Conservation (phyloP, 2,329 filamentous ascomycete genomes). For the Nothomitra cinnamomea region DNA sequence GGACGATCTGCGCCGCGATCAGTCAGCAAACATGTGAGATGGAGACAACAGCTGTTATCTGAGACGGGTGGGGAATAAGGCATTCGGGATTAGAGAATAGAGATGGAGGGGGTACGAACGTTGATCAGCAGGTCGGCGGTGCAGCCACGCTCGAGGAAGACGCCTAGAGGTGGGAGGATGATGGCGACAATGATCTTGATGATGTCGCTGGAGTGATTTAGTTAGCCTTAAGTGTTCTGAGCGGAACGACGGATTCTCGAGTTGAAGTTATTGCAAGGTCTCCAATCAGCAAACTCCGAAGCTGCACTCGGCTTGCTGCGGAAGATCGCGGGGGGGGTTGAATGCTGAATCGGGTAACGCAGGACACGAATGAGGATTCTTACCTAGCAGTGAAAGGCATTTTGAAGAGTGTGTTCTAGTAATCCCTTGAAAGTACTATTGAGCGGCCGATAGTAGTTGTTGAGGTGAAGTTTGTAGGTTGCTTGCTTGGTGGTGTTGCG, state of each 20-base stretch:
- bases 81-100: too few relatives aligned
- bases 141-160: slow-evolving; percentile 24
- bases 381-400: slow-evolving; percentile 6
- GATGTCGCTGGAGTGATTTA: background rate
- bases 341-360: background rate
- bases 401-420: background rate
- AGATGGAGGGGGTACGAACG: background rate
- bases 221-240: background rate
- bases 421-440: background rate
- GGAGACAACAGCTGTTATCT: too few relatives aligned
- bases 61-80: too few relatives aligned
- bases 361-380: background rate
- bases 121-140: slow-evolving; percentile 25
- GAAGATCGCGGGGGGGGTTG: too few relatives aligned
- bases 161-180: slow-evolving; percentile 22
- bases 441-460: background rate
- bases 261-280: too few relatives aligned
- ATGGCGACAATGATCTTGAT: slow-evolving; percentile 4
- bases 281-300: background rate
- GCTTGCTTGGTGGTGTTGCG: background rate
- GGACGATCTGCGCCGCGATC: slow-evolving; percentile 12
- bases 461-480: background rate
- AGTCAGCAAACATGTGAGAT: too few relatives aligned
- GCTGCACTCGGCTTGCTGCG: background rate
- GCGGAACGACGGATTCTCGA: background rate